phyloP scores from a whole-genome alignment of 148 eudicot genomes.

The Beta vulgaris region DNA sequence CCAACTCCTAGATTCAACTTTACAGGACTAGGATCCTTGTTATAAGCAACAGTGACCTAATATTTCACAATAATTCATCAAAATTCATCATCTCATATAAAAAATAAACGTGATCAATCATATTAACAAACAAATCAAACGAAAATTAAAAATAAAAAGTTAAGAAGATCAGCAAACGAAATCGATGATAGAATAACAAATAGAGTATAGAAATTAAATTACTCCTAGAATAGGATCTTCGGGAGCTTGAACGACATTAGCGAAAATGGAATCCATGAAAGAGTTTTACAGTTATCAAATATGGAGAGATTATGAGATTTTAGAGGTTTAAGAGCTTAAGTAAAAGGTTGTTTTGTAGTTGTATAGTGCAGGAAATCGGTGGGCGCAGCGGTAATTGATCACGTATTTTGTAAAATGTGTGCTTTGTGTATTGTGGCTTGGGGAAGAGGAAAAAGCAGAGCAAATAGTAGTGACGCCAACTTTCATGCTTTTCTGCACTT shows the following conservation, averaged over 20 bases:
- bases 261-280: slow-evolving; percentile 50
- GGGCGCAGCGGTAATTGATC: neutral
- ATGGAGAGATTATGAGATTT: neutral
- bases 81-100: neutral
- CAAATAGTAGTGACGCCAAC: neutral
- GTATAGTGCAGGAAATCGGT: neutral
- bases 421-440: too few relatives aligned
- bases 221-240: slow-evolving; percentile 83
- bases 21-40: slow-evolving; percentile 59
- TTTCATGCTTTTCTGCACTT: neutral
- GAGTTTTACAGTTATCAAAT: neutral
- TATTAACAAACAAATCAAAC: neutral
- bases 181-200: neutral
- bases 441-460: neutral
- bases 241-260: slow-evolving; percentile 58
- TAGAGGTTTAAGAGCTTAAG: neutral
- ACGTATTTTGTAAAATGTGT: too few relatives aligned
- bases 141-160: neutral
- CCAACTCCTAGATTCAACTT: slow-evolving; percentile 82
- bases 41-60: slow-evolving; percentile 78
- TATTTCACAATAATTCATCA: too few relatives aligned
- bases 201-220: neutral
- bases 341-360: too few relatives aligned
- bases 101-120: neutral
- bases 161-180: neutral